Evolutionary conservation across 2,329 filamentous ascomycete genomes (phyloP), one percentile per base, ranked within the genome.

Genomic region (Stemphylium beticola): DNA sequence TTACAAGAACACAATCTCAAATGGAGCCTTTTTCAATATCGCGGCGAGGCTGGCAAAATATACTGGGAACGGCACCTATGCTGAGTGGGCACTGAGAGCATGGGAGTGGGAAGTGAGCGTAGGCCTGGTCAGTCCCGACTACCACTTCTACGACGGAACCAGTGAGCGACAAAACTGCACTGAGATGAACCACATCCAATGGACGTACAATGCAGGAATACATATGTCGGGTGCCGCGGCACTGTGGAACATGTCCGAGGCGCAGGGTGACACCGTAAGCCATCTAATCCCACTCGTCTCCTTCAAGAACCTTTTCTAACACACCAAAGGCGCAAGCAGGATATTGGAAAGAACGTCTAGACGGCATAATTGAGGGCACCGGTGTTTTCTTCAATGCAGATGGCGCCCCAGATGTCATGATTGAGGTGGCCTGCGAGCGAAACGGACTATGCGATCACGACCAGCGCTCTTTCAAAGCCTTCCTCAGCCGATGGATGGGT

Each of bases 1-100:
- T 64, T 93, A 93, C 81, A 93, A 92, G 74, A 92, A 92, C 77
- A 82, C 86, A 11, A 83, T 92, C 61, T 86, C 86, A 53, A 93
- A 93, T 72, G 90, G 89, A 33, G 86, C 85, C 10, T 86, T 95
- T 73, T 92, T 95, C 75, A 87, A 92, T 71, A 81, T 95, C 31
- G 86, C 88, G 1, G 89, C 90, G 0, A 85, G 90, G 11, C 80
- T 93, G 12, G 87, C 86, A 9, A 83, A 87, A 45, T 85, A 84
- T 45, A 89, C 87, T 0, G 84, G 83, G 14, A 87, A 89, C 65
- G 70, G 79, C 22, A 69, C 65, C 15, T 72, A 71, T 45, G 15
- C 57, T 9, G 80, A 87, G 6, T 90, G 87, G 87, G 88, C 87
- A 1, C 70, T 80, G 33, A 83, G 81, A 61, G 74, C 84, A 11